These are phyloP conservation scores for Cucurbitaria berberidis DNA, from an alignment of 2,329 filamentous ascomycete species.

Conservation along the genomic window DNA sequence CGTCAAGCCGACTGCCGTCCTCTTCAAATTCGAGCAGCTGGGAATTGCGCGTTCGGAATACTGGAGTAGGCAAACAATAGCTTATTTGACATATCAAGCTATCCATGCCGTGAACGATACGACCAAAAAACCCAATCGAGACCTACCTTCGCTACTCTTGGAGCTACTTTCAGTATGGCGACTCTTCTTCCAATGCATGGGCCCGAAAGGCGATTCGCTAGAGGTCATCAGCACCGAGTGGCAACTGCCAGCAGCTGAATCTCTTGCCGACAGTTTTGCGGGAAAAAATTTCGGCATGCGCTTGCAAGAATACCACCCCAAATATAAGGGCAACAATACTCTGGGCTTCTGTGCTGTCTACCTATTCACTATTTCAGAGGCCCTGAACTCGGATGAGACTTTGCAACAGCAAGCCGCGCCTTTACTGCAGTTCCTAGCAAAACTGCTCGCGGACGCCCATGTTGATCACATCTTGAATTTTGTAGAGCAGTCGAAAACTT, in stretches of 20 bases:
- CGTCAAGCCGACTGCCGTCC: slow-evolving; percentile 30
- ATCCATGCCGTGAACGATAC: slow-evolving; percentile 20
- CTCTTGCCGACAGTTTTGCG: slow-evolving; percentile 7
- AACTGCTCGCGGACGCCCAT: slow-evolving; percentile 29
- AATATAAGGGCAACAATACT: slow-evolving; percentile 14
- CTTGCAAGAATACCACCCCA: slow-evolving; percentile 34
- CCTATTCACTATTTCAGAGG: slow-evolving; percentile 38
- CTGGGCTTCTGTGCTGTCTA: slow-evolving; percentile 41
- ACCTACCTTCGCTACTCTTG: slow-evolving; percentile 25
- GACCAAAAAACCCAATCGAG: slow-evolving; percentile 6
- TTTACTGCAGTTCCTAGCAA: slow-evolving; percentile 35
- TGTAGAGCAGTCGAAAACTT: slow-evolving; percentile 8
- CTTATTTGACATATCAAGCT: slow-evolving; percentile 31
- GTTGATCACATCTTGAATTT: slow-evolving; percentile 21
- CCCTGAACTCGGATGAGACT: slow-evolving; percentile 18
- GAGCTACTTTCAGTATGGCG: slow-evolving; percentile 45
- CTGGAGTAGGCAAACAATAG: slow-evolving; percentile 29
- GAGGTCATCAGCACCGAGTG: slow-evolving; percentile 32
- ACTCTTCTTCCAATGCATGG: slow-evolving; percentile 43
- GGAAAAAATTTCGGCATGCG: slow-evolving; percentile 27
- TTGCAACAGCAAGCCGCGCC: slow-evolving; percentile 31
- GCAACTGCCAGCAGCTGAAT: slow-evolving; percentile 27
- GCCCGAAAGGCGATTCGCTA: slow-evolving; percentile 15
- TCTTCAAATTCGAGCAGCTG: slow-evolving; percentile 40
- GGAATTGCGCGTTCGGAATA: slow-evolving; percentile 28